These are phyloP conservation scores for Chalaropsis thielavioides DNA, from an alignment of 2,329 filamentous ascomycete genomes.

Conservation along the genomic window DNA sequence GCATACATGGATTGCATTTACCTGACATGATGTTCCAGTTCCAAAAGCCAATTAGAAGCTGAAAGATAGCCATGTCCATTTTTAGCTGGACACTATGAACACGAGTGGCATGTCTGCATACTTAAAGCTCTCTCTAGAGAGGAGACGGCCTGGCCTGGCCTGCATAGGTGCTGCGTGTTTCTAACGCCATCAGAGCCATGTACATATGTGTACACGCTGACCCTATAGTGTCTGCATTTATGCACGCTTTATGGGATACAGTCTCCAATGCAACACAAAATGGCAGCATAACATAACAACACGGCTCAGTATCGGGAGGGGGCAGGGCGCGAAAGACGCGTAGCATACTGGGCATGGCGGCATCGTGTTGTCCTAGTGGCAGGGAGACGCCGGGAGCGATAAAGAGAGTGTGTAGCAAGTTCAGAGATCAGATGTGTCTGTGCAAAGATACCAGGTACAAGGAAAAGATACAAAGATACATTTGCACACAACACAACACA, in stretches of 20 bases:
- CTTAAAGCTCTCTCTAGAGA: not conserved
- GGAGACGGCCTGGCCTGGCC: not conserved
- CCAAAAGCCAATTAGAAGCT: conserved; percentile 1
- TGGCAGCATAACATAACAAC: not conserved
- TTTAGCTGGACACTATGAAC: not conserved
- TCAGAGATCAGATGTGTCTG: too few relatives aligned
- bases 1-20: not conserved
- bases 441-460: not conserved
- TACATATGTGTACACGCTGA: not conserved
- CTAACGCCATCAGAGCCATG: not conserved
- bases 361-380: not conserved
- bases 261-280: not conserved
- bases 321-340: too few relatives aligned
- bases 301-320: too few relatives aligned
- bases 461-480: not conserved
- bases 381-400: not conserved
- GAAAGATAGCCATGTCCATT: not conserved
- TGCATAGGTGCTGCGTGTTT: not conserved
- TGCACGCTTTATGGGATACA: not conserved
- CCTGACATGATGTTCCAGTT: not conserved
- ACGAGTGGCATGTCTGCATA: not conserved
- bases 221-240: not conserved
- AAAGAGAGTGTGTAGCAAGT: not conserved
- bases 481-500: not conserved
- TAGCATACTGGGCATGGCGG: not conserved